These are phyloP conservation scores for Leishmania martiniquensis DNA, from an alignment of 208 protist species.

Conservation along the genomic window DNA sequence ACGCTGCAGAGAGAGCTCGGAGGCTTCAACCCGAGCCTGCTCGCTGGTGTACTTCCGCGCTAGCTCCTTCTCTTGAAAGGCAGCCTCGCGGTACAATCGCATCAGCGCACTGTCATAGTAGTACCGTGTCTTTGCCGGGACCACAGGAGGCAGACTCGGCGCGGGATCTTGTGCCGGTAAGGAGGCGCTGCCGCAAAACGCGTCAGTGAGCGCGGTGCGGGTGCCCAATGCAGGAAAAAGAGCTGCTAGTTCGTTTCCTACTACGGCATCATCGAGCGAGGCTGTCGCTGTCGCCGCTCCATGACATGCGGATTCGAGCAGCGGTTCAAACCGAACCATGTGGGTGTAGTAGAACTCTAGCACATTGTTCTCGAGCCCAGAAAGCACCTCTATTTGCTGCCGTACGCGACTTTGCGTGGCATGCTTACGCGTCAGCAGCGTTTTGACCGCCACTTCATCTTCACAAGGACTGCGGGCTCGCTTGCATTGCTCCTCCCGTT, in stretches of 20 bases:
- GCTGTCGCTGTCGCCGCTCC: not conserved
- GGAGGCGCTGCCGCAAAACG: not conserved
- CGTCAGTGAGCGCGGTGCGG: not conserved
- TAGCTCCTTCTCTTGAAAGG: constrained; percentile 10
- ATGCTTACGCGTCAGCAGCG: constrained; percentile 12
- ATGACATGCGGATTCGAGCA: not conserved
- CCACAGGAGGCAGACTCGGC: not conserved
- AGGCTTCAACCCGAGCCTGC: constrained; percentile 6
- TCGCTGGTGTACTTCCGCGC: constrained; percentile 12
- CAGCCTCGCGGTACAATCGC: constrained; percentile 24
- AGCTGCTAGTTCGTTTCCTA: not conserved
- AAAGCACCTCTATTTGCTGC: constrained; percentile 4
- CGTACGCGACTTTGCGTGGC: constrained; percentile 4
- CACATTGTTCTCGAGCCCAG: constrained; percentile 44
- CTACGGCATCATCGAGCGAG: not conserved
- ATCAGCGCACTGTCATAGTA: constrained; percentile 44
- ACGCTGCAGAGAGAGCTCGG: constrained; percentile 38
- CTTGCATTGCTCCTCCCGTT: constrained; percentile 9
- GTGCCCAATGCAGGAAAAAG: constrained; percentile 18
- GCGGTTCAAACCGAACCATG: constrained; percentile 40
- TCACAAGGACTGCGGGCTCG: constrained; percentile 30
- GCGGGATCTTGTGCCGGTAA: not conserved
- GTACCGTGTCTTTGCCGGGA: constrained; percentile 24
- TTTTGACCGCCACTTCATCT: constrained; percentile 30
- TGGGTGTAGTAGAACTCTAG: constrained; percentile 71